phyloP scores from a whole-genome alignment of 352 stramenopile species.

The Globisporangium cylindrosporum region DNA sequence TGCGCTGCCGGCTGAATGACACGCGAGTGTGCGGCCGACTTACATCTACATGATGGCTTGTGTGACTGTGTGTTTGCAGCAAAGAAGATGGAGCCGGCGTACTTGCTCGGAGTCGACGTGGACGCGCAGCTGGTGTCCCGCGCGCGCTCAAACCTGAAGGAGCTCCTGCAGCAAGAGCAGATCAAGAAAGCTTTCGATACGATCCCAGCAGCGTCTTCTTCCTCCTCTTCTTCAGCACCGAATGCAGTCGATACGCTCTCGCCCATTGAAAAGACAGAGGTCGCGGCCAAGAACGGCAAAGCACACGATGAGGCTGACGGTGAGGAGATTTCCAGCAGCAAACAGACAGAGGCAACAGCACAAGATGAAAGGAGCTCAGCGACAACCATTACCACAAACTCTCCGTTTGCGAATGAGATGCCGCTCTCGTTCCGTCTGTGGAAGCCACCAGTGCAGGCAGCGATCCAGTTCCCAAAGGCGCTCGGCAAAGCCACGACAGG shows the following conservation, averaged over 20 bases:
- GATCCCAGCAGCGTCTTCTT: constrained; percentile 24
- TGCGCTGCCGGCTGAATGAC: neutral
- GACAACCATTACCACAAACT: constrained; percentile 16
- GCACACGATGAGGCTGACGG: neutral
- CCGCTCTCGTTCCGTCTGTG: constrained; percentile 66
- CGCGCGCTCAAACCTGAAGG: constrained; percentile 58
- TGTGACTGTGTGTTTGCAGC: constrained; percentile 19
- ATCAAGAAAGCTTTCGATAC: constrained; percentile 53
- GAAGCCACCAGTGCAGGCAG: constrained; percentile 45
- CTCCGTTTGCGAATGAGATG: constrained; percentile 42
- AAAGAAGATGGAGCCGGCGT: constrained; percentile 47
- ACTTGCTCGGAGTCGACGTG: constrained; percentile 70
- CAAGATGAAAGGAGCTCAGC: neutral
- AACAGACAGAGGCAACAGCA: constrained; percentile 4
- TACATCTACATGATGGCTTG: neutral
- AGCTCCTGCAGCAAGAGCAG: constrained; percentile 55
- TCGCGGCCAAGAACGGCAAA: neutral
- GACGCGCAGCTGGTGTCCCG: constrained; percentile 62
- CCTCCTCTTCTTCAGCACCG: neutral
- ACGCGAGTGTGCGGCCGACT: neutral
- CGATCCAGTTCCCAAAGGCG: constrained; percentile 29
- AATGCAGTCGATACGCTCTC: neutral
- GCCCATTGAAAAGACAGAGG: neutral
- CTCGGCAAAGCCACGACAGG: constrained; percentile 51
- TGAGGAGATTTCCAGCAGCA: neutral